Conservation (phyloP, 192 early-diverging fungal species). For the Coemansia sp. region DNA sequence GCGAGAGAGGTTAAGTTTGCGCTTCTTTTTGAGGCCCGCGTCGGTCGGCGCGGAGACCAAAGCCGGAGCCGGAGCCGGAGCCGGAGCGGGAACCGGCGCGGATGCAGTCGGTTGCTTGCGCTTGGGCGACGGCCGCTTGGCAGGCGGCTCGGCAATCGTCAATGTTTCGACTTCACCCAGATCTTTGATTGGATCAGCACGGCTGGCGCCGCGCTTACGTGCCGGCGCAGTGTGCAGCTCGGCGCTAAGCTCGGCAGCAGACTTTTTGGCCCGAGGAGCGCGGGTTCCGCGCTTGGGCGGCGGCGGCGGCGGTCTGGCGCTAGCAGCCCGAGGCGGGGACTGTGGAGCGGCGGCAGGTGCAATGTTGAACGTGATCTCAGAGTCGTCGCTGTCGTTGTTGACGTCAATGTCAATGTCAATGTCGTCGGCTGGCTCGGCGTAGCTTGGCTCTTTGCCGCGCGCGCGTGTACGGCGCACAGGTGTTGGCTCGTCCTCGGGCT, state of each 20-base stretch:
- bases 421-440: constrained; percentile 25
- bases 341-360: constrained; percentile 8
- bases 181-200: no score
- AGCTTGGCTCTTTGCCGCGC: constrained; percentile 18
- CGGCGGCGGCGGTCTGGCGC: background rate
- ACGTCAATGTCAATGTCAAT: background rate
- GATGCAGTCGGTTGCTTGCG: constrained; percentile 15
- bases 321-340: constrained; percentile 1
- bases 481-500: background rate
- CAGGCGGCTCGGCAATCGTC: background rate
- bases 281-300: constrained; percentile 1
- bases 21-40: constrained; percentile 43
- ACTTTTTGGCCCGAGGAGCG: constrained; percentile 15
- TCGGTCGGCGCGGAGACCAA: background rate
- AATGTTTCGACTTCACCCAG: background rate
- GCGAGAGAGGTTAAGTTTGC: constrained; percentile 45
- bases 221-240: constrained; percentile 37
- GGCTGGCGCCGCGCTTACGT: constrained; percentile 25
- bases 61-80: background rate
- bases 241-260: constrained; percentile 24
- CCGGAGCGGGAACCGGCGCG: background rate
- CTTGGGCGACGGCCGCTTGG: constrained; percentile 19
- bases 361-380: constrained; percentile 45
- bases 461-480: constrained; percentile 1
- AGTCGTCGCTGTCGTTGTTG: constrained; percentile 35